Base-by-base conservation (phyloP, 805 yeast species). In the Candida vartiovaarae region DNA sequence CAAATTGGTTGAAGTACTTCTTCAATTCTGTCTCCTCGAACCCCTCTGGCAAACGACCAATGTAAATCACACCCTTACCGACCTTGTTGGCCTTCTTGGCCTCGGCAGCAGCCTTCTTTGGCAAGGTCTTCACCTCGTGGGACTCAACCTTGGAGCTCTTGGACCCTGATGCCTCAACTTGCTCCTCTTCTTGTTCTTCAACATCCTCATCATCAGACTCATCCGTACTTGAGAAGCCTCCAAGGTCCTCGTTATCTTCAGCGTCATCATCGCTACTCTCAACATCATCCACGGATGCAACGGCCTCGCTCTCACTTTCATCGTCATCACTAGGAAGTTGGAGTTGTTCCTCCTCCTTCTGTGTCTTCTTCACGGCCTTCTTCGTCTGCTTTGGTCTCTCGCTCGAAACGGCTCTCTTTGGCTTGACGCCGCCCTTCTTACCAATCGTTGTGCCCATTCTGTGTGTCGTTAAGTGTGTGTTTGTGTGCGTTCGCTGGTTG, bases 11-110 rank as follows among this genome's bases (percentile, higher is more conserved):
- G 62, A 93, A 91, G 66, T 93, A 93, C 57, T 78, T 76, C 49
- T 75, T 75, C 71, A 71, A 48, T 62, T 85, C 91, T 34, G 66
- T 71, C 65, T 93, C 98, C 56, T 88, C 82, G 68, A 93, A 88
- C 35, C 95, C 96, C 54, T 83, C 82, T 38, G 99, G 99, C 51
- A 93, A 74, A 60, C 97, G 79, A 43, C 98, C 96, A 32, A 93
- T 76, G 63, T 90, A 93, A 43, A 93, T 68, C 42, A 88, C 87
- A 32, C 91, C 89, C 39, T 77, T 71, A 30, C 69, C 67, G 6
- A 56, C 51, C 28, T 59, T 55, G 47, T 53, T 52, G 8, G 55
- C 37, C 28, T 54, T 49, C 26, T 54, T 52, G 27, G 56, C 55
- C 9, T 51, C 46, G 15, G 44, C 45, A 20, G 51, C 28, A 9